Percentiles rank a stretch among this genome's conserved stretches.
These are phyloP conservation scores for Blastomyces silverae DNA, from an alignment of 2,329 filamentous ascomycete genomes.

Conservation along the genomic window DNA sequence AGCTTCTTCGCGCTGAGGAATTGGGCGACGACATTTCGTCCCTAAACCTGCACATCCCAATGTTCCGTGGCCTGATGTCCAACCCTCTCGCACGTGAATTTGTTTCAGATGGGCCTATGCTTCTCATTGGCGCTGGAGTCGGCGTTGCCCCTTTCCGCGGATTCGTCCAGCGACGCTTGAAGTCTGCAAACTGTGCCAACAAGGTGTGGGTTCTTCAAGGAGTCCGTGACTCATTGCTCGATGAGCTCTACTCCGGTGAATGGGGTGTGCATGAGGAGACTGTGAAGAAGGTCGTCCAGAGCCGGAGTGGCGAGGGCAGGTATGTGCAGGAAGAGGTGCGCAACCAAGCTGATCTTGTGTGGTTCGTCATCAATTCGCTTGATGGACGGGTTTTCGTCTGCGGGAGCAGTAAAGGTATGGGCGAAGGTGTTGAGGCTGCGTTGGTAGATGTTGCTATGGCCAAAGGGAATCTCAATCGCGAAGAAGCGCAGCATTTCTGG, in stretches of 20 bases:
- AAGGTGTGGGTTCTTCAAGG: slow-evolving; percentile 97
- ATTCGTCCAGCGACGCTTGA: slow-evolving; percentile 88
- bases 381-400: slow-evolving; percentile 96
- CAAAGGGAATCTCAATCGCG: slow-evolving; percentile 76
- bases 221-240: slow-evolving; percentile 84
- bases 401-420: slow-evolving; percentile 93
- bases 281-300: slow-evolving; percentile 75
- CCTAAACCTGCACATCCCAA: slow-evolving; percentile 70
- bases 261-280: slow-evolving; percentile 89
- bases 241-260: slow-evolving; percentile 94
- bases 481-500: slow-evolving; percentile 86
- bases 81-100: slow-evolving; percentile 92
- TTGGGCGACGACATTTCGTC: slow-evolving; percentile 48
- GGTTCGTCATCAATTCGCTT: slow-evolving; percentile 95
- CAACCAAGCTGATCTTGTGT: slow-evolving; percentile 89
- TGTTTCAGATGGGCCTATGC: slow-evolving; percentile 89
- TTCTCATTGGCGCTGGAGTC: slow-evolving; percentile 91
- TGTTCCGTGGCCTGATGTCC: slow-evolving; percentile 98
- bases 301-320: slow-evolving; percentile 66
- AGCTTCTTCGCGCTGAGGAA: slow-evolving; percentile 61
- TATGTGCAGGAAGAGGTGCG: slow-evolving; percentile 96
- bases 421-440: slow-evolving; percentile 85
- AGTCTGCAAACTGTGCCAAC: slow-evolving; percentile 93
- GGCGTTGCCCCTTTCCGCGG: slow-evolving; percentile 96
- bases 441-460: slow-evolving; percentile 85